Conservation (phyloP, 75 land plant genomes). For the Cryptomeria japonica region DNA sequence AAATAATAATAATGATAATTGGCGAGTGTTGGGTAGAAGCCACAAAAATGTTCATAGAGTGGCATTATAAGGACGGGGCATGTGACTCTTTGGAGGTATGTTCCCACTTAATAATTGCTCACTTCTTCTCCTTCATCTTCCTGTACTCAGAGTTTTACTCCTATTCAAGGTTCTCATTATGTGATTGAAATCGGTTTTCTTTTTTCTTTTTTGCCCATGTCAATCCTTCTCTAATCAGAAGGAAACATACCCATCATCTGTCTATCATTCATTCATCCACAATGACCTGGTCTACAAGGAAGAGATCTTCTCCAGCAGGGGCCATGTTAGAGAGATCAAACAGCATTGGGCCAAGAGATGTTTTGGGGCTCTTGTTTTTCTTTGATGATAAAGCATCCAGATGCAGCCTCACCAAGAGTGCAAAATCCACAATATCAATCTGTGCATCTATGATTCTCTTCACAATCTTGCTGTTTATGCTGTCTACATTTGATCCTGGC, state of each 20-base stretch:
- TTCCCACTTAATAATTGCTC: background rate
- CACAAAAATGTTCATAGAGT: background rate
- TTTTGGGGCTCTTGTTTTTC: background rate
- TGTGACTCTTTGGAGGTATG: background rate
- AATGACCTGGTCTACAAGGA: background rate
- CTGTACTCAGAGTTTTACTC: background rate
- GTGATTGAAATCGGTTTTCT: background rate
- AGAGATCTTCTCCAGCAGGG: background rate
- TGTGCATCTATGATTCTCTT: slow-evolving; percentile 35
- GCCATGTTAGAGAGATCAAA: background rate
- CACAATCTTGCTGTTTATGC: slow-evolving; percentile 48
- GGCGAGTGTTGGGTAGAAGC: background rate
- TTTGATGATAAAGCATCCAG: slow-evolving; percentile 10
- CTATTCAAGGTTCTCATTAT: background rate
- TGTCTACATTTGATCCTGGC: slow-evolving; percentile 38
- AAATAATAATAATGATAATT: background rate
- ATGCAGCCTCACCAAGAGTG: slow-evolving; percentile 17
- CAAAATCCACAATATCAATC: slow-evolving; percentile 47
- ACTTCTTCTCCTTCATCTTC: background rate
- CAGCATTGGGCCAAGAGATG: background rate
- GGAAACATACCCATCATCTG: background rate
- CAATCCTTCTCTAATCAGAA: background rate
- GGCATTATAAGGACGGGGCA: background rate
- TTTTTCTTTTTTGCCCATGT: background rate
- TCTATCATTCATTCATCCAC: background rate